Conservation (phyloP, 2,329 filamentous ascomycete species). For the Dendryphion nanum region DNA sequence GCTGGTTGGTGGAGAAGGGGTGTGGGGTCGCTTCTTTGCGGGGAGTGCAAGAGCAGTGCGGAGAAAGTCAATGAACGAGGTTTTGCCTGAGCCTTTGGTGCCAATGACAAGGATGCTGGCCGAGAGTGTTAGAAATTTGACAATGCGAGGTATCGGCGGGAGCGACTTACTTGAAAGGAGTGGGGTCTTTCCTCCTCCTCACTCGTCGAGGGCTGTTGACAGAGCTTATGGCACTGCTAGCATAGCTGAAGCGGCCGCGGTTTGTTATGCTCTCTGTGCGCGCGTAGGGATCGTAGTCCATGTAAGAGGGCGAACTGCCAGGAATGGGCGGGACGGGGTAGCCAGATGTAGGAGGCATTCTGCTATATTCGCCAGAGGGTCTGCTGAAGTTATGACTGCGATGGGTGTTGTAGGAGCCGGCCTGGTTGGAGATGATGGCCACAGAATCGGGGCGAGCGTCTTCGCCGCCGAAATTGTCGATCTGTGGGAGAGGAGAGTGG, state of each 20-base stretch:
- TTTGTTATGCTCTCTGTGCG: constrained; percentile 94
- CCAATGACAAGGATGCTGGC: constrained; percentile 87
- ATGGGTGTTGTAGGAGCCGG: constrained; percentile 28
- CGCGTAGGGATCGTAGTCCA: constrained; percentile 72
- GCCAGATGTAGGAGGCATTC: constrained; percentile 33
- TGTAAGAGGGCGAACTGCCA: constrained; percentile 40
- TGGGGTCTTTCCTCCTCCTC: constrained; percentile 92
- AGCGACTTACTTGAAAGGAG: constrained; percentile 90
- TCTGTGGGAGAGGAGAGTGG: constrained; percentile 46
- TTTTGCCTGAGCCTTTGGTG: constrained; percentile 85
- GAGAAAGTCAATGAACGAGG: constrained; percentile 94
- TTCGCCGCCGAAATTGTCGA: constrained; percentile 63
- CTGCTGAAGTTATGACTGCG: constrained; percentile 35
- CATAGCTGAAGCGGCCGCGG: constrained; percentile 93
- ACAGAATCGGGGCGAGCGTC: constrained; percentile 60
- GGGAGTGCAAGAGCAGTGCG: constrained; percentile 81
- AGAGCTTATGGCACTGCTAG: constrained; percentile 84
- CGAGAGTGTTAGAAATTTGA: constrained; percentile 14
- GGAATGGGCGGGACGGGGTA: constrained; percentile 54
- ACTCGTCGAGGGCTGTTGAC: constrained; percentile 91
- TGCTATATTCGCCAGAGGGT: constrained; percentile 34
- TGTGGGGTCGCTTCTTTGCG: constrained; percentile 66
- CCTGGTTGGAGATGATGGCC: constrained; percentile 61
- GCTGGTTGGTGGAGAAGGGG: constrained; percentile 44
- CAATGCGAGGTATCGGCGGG: background rate